Evolutionary conservation across 148 eudicot species (phyloP).

Genomic region (Fagopyrum tataricum): DNA sequence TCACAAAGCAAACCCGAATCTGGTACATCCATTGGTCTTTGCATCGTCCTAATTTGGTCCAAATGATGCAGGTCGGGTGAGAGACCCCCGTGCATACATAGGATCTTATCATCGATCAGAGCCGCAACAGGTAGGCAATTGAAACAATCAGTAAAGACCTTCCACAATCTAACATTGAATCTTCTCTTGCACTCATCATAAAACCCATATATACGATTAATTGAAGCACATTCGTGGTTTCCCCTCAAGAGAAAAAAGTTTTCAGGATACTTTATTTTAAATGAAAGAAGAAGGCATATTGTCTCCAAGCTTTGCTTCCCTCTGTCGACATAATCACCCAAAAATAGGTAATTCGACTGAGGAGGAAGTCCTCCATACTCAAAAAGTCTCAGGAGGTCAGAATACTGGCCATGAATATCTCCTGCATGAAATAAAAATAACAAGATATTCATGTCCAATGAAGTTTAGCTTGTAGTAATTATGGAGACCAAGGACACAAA

Average conservation of each 20-base stretch:
- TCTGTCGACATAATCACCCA: constrained; percentile 60
- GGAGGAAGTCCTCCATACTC: constrained; percentile 61
- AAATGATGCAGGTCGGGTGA: constrained; percentile 46
- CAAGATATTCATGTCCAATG: neutral
- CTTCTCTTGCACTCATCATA: constrained; percentile 60
- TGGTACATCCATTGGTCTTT: constrained; percentile 53
- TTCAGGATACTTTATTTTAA: constrained; percentile 45
- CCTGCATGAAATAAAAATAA: constrained; percentile 25
- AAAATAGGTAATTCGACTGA: constrained; percentile 46
- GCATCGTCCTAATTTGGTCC: constrained; percentile 46
- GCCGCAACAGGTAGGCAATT: constrained; percentile 56
- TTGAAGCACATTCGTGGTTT: constrained; percentile 54
- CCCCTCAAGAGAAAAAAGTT: constrained; percentile 49
- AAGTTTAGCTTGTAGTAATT: neutral
- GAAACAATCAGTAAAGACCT: constrained; percentile 49
- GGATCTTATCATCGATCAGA: constrained; percentile 48
- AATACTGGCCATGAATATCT: constrained; percentile 54
- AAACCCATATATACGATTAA: constrained; percentile 56
- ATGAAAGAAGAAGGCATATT: constrained; percentile 51
- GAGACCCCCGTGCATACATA: constrained; percentile 66
- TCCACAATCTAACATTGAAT: constrained; percentile 49
- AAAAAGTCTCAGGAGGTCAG: constrained; percentile 54
- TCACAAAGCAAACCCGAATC: constrained; percentile 59
- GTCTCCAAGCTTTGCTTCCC: constrained; percentile 57
- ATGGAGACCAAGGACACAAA: neutral